Evolutionary conservation across 805 yeast genomes (phyloP), one percentile per base, ranked within the genome.

Genomic region (Teunomyces lycoperdinae): DNA sequence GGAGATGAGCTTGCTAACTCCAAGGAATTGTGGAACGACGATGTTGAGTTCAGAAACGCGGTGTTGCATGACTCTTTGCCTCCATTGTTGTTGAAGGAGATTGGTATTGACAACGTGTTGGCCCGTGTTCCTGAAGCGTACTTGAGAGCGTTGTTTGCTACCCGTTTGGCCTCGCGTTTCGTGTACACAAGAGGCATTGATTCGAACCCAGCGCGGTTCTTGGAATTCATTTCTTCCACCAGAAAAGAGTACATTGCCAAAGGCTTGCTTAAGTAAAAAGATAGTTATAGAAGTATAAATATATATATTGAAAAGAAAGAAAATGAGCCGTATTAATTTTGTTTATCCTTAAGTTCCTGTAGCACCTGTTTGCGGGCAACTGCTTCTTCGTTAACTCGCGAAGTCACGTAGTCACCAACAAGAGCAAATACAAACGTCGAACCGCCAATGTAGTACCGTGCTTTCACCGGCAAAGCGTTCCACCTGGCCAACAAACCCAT

Each of bases 111-210:
- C 8, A 70, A 72, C 48, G 83, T 92, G 35, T 73, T 92, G 57
- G 60, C 71, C 40, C 81, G 94, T 60, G 94, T 92, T 33, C 99
- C 99, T 14, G 87, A 79, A 49, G 79, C 95, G 45, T 94, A 92
- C 66, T 75, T 92, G 64, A 84, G 83, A 62, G 96, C 97, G 3
- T 80, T 92, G 57, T 87, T 92, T 62, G 95, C 96, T 40, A 85
- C 94, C 31, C 85, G 82, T 61, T 75, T 90, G 58, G 90, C 96
- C 9, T 86, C 96, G 42, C 77, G 85, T 42, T 90, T 87, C 67
- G 95, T 90, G 46, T 90, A 90, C 68, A 76, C 86, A 26, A 77
- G 84, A 61, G 97, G 97, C 47, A 74, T 83, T 50, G 88, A 81
- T 52, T 82, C 92, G 41, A 88, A 89, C 66, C 95, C 88, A 28